Percentiles rank a stretch among this genome's conserved stretches.
phyloP scores from a whole-genome alignment of 2,329 filamentous ascomycete genomes.

The Arachnopeziza araneosa region DNA sequence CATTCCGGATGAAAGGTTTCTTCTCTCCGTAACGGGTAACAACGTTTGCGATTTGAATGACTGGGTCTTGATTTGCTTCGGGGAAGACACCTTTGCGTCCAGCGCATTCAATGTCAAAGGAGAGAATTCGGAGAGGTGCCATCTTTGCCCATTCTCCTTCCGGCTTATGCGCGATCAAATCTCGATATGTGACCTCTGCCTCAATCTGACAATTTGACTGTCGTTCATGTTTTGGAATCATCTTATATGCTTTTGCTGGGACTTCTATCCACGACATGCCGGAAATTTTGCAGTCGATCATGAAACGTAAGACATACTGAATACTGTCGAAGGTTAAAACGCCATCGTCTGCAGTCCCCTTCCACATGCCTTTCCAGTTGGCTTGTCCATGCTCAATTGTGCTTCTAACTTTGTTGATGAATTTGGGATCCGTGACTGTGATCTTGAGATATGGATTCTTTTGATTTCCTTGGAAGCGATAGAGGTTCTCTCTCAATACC shows the following conservation, averaged over 20 bases:
- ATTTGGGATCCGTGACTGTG: conserved; percentile 83
- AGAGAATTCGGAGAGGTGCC: conserved; percentile 86
- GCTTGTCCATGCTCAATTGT: conserved; percentile 69
- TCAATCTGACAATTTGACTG: conserved; percentile 98
- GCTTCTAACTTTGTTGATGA: conserved; percentile 68
- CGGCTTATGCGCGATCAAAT: conserved; percentile 80
- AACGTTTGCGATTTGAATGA: conserved; percentile 97
- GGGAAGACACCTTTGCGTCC: conserved; percentile 97
- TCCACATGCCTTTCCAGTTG: conserved; percentile 93
- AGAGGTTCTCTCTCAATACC: conserved; percentile 83
- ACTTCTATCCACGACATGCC: conserved; percentile 98
- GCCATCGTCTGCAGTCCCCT: conserved; percentile 56
- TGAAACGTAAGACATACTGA: conserved; percentile 90
- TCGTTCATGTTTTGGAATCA: conserved; percentile 59
- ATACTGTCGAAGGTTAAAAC: conserved; percentile 94
- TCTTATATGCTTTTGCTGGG: conserved; percentile 64
- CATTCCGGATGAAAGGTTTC: conserved; percentile 93
- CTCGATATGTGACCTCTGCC: conserved; percentile 73
- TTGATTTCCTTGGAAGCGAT: conserved; percentile 88
- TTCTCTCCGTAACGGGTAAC: conserved; percentile 92
- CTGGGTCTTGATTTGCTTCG: conserved; percentile 83
- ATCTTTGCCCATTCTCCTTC: conserved; percentile 98
- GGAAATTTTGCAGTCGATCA: conserved; percentile 91
- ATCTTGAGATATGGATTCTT: conserved; percentile 92
- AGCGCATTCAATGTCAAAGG: conserved; percentile 98